Evolutionary conservation across 257 asterid species (phyloP).

Genomic region (Solanum piurae): DNA sequence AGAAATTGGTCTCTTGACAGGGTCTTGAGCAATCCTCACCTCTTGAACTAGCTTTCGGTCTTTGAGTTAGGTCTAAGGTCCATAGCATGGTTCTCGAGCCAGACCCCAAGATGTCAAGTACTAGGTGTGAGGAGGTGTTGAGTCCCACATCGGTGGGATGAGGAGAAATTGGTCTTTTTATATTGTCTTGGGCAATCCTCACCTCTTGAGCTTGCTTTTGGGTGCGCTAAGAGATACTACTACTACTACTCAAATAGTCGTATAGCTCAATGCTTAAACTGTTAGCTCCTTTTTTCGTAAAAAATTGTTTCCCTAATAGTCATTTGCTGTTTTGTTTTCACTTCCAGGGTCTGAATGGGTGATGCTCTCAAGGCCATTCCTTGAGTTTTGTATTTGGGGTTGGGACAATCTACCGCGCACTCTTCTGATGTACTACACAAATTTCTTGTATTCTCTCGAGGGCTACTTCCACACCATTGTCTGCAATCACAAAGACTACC

Average conservation of each 20-base stretch:
- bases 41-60: background rate
- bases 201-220: background rate
- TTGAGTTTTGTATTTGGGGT: conserved; percentile 94
- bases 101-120: background rate
- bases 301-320: background rate
- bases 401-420: conserved; percentile 99
- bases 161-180: background rate
- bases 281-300: background rate
- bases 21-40: background rate
- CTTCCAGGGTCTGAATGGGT: conserved; percentile 66
- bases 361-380: conserved; percentile 72
- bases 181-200: background rate
- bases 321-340: background rate
- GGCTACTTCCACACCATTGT: conserved; percentile 86
- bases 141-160: background rate
- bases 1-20: background rate
- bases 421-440: conserved; percentile 86
- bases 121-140: background rate
- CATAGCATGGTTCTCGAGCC: background rate
- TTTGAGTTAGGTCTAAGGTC: background rate
- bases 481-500: conserved; percentile 84
- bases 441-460: conserved; percentile 74
- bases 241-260: background rate
- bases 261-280: background rate
- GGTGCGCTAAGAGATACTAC: background rate